phyloP scores from a whole-genome alignment of 495 filamentous ascomycete genomes.

The Viridothelium virens region DNA sequence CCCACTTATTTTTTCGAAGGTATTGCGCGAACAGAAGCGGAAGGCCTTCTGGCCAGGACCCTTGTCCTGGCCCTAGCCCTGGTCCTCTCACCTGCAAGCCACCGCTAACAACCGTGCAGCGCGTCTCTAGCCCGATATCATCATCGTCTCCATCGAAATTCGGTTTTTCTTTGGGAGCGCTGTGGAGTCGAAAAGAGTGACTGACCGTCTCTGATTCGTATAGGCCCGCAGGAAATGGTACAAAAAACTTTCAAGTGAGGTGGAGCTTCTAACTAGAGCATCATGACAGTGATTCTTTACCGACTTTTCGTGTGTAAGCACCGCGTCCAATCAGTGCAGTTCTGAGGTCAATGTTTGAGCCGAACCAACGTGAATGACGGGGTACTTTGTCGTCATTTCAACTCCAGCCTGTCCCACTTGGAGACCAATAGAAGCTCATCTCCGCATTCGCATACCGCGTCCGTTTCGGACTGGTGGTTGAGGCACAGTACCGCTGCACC shows the following conservation, averaged over 20 bases:
- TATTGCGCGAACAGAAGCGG: conserved; percentile 5
- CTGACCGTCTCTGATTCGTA: no score
- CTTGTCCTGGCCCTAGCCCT: not conserved
- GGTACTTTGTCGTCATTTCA: not conserved
- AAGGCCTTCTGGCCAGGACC: not conserved
- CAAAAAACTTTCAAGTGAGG: not conserved
- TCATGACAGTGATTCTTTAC: not conserved
- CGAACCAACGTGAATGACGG: not conserved
- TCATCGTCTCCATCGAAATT: not conserved
- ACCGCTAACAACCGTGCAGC: conserved; percentile 1
- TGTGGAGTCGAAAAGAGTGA: not conserved
- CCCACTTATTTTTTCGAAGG: not conserved
- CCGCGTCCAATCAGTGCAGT: not conserved
- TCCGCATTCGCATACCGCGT: not conserved
- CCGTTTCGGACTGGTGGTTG: not conserved
- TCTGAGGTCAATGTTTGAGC: not conserved
- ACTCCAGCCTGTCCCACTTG: conserved; percentile 8
- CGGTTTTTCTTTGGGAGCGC: not conserved
- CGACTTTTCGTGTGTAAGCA: not conserved
- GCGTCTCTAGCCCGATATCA: not conserved
- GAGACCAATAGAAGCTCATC: conserved; percentile 1
- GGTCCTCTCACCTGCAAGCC: conserved; percentile 2
- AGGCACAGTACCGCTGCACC: not conserved
- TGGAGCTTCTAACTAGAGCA: not conserved
- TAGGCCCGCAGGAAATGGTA: not conserved